Percentiles rank a stretch among this genome's conserved stretches.
Evolutionary conservation across 2,329 filamentous ascomycete genomes (phyloP).

Genomic region (Alternaria arborescens): DNA sequence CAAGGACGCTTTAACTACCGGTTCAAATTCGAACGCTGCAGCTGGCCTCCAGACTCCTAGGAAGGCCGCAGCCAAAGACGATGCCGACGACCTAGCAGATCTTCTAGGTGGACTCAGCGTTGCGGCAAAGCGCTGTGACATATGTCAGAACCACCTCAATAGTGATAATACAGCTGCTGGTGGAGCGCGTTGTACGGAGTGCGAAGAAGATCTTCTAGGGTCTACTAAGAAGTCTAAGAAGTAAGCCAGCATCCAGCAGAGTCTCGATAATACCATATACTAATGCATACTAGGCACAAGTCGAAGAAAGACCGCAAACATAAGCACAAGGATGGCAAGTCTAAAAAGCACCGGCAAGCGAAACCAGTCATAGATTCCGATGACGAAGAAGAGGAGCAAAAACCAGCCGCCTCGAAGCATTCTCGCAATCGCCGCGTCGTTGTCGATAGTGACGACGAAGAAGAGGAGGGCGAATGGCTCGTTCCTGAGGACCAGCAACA

Average conservation of each 20-base stretch:
- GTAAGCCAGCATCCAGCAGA: conserved; percentile 45
- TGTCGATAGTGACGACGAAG: conserved; percentile 72
- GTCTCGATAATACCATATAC: neutral
- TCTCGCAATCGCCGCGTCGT: conserved; percentile 56
- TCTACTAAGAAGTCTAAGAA: conserved; percentile 54
- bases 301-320: conserved; percentile 58
- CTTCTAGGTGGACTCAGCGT: conserved; percentile 87
- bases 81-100: conserved; percentile 84
- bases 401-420: conserved; percentile 20
- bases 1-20: conserved; percentile 80
- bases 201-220: conserved; percentile 75
- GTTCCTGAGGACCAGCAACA: conserved; percentile 73
- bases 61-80: conserved; percentile 59
- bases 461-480: conserved; percentile 80
- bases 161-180: conserved; percentile 63
- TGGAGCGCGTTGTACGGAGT: conserved; percentile 73
- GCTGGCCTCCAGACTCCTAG: conserved; percentile 45
- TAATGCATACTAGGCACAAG: conserved; percentile 46
- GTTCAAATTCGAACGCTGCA: conserved; percentile 56
- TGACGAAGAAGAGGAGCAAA: conserved; percentile 36
- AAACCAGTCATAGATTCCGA: conserved; percentile 39
- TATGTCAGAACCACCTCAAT: conserved; percentile 77
- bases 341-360: conserved; percentile 43
- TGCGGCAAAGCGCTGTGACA: conserved; percentile 78
- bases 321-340: conserved; percentile 36